These are phyloP conservation scores for Fusarium sp. DNA, from an alignment of 2,329 filamentous ascomycete species.

Conservation along the genomic window DNA sequence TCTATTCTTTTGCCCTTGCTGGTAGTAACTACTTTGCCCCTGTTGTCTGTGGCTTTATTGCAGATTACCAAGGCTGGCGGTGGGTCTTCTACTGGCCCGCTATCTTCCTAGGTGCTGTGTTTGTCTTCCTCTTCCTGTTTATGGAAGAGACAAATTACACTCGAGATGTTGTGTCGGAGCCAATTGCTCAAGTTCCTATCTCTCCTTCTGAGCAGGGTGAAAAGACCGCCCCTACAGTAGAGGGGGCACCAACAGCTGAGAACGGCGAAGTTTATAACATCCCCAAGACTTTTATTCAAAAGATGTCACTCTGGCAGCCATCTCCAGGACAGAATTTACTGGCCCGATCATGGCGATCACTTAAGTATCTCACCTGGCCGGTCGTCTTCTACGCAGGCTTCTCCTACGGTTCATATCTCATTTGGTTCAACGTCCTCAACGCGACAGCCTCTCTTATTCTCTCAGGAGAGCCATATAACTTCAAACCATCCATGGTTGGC, in stretches of 20 bases:
- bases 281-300: constrained; percentile 58
- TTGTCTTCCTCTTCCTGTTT: constrained; percentile 64
- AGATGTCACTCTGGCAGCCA: constrained; percentile 58
- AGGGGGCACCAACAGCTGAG: not conserved
- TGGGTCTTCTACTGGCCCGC: constrained; percentile 61
- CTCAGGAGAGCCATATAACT: constrained; percentile 53
- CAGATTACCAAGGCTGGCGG: constrained; percentile 56
- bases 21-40: constrained; percentile 61
- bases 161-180: not conserved
- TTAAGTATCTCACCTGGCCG: constrained; percentile 57
- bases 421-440: constrained; percentile 60
- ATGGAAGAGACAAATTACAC: constrained; percentile 71
- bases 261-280: constrained; percentile 12
- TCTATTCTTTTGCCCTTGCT: constrained; percentile 57
- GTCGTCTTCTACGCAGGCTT: constrained; percentile 60
- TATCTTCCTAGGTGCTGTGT: constrained; percentile 55
- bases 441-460: constrained; percentile 59
- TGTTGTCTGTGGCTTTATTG: constrained; percentile 61
- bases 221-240: not conserved
- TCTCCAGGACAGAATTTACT: constrained; percentile 20
- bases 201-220: no score
- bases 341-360: constrained; percentile 45
- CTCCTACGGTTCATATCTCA: constrained; percentile 58
- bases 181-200: no score
- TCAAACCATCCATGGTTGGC: constrained; percentile 56